phyloP scores from a whole-genome alignment of 2,329 filamentous ascomycete genomes.

The Fusarium sp. region DNA sequence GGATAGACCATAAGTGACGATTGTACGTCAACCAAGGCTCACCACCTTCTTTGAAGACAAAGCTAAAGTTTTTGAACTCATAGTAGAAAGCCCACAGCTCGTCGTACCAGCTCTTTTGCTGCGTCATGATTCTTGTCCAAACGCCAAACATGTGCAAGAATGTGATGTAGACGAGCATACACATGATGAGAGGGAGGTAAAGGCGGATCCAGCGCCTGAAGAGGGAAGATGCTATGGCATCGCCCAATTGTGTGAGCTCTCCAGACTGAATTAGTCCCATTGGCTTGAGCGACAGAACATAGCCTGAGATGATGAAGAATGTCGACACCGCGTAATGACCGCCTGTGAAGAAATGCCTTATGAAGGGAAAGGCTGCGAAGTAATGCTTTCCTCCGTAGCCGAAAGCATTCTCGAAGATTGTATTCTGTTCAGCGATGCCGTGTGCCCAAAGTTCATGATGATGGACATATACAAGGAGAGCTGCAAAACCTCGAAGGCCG shows the following conservation, averaged over 20 bases:
- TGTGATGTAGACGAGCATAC: conserved; percentile 60
- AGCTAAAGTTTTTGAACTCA: conserved; percentile 75
- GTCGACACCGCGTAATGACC: conserved; percentile 67
- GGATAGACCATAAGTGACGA: conserved; percentile 70
- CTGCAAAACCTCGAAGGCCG: conserved; percentile 71
- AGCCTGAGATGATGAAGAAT: conserved; percentile 67
- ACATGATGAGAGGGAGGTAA: conserved; percentile 60
- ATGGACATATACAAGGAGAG: conserved; percentile 70
- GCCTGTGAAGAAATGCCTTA: conserved; percentile 68
- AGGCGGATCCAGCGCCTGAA: conserved; percentile 60
- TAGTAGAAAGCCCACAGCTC: conserved; percentile 60
- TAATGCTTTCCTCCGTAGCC: conserved; percentile 58
- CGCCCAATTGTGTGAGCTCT: conserved; percentile 52
- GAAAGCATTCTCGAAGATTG: conserved; percentile 61
- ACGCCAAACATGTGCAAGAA: conserved; percentile 62
- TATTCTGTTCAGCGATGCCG: conserved; percentile 46
- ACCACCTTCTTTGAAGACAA: conserved; percentile 66
- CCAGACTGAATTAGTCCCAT: conserved; percentile 55
- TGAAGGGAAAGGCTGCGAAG: conserved; percentile 61
- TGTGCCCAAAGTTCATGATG: conserved; percentile 69
- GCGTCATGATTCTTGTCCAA: conserved; percentile 50
- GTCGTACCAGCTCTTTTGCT: conserved; percentile 52
- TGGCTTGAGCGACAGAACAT: conserved; percentile 62
- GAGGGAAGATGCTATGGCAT: conserved; percentile 56
- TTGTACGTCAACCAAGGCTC: conserved; percentile 62